Evolutionary conservation across 2,329 filamentous ascomycete species (phyloP), one percentile per base, ranked within the genome.

Genomic region (Fusarium duplospermum): DNA sequence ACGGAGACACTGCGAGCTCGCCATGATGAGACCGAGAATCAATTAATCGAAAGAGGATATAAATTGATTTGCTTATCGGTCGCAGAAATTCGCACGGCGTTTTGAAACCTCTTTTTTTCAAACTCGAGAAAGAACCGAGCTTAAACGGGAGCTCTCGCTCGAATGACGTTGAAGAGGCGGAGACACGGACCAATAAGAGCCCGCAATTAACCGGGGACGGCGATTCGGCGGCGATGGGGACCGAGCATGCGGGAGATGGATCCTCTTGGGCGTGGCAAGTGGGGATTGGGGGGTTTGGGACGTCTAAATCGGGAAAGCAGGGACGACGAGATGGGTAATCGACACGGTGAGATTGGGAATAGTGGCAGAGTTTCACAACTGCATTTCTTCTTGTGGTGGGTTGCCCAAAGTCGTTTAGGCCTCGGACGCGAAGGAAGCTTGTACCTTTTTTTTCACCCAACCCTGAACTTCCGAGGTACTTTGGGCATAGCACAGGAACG

Each of bases 1-100:
- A 54, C 66, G 64, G 13, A 81, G 62, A 60, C 72, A 71, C n/a
- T 72, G 75, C n/a, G 70, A 64, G 40, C 68, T 74, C 27, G 71
- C 71, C 80, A 81, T 81, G 36, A 20, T 56, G 45, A 58, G 14
- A 16, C 24, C 2, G 14, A n/a, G n/a, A 27, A 60, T 29, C 22
- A 31, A 42, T 56, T 56, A 22, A 31, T 31, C 3, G 33, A 14
- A 11, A 45, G 45, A 13, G 16, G 13, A 56, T 31, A 59, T 40
- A 33, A 45, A 64, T 64, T 57, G 6, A 45, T 67, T 31, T 50
- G 18, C 62, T 8, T 16, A 7, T 47, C 45, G 22, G 38, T 4
- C 33, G 42, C 45, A 40, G 64, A 42, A 58, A 50, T 59, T 62
- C 59, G 69, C 40, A 67, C 62, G 36, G 60, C 56, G 52, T 59